Evolutionary conservation across 495 filamentous ascomycete genomes (phyloP), one percentile per base, ranked within the genome.

Genomic region (Daldinia loculata): DNA sequence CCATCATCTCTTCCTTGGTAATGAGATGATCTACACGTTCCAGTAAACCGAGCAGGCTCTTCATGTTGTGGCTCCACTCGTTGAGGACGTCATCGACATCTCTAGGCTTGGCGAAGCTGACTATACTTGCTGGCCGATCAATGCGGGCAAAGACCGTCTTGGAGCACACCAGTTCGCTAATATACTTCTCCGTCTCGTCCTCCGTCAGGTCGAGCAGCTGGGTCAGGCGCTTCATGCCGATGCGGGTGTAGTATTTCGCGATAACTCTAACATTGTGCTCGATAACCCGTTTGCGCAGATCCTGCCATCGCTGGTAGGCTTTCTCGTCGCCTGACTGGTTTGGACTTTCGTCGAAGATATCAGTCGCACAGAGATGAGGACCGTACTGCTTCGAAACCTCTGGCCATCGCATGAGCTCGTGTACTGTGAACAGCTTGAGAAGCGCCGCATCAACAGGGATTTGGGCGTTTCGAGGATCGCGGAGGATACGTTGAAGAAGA

Each of bases 1-100:
- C 95, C 95, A 99, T 99, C 95, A 99, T 99, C 86, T 98, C 96
- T 84, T 98, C 96, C 88, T 98, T 99, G 59, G 95, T 98, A 75
- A 99, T 99, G 78, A 99, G 83, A 82, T 99, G 95, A 80, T 98
- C 95, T 69, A 99, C 95, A 51, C 95, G 86, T 84, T 99, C 95
- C 78, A 99, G 76, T 67, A 96, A 80, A 11, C 94, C 96, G 63
- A 99, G 84, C 67, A 99, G 83, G 77, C 90, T 95, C 91, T 97
- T 98, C 96, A 99, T 97, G 77, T 97, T 95, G 74, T 90, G 92
- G 80, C 94, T 97, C 95, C 95, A 99, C 79, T 98, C 96, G 80
- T 98, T 98, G 79, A 99, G 82, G 58, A 97, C 90, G 79, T 99
- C 95, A 79, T 98, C 95, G n/a, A 94, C 93, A 81, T 96, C 93